These are phyloP conservation scores for Xerocomellus amylosporus DNA, from an alignment of 768 basidiomycete genomes.

Conservation along the genomic window DNA sequence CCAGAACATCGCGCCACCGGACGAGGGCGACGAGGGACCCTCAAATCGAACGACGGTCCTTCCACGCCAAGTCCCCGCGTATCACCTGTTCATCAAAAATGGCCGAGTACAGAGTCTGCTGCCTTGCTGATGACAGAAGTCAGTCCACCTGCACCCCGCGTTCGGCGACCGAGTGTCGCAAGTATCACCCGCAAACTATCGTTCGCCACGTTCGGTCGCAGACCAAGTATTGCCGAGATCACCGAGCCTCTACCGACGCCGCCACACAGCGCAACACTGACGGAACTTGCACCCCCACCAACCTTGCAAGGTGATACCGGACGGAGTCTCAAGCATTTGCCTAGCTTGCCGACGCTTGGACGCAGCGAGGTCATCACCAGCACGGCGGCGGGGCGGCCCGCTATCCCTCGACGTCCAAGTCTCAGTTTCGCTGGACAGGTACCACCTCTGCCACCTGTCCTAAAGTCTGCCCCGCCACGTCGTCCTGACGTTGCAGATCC, in stretches of 20 bases:
- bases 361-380: not conserved
- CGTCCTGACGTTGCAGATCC: conserved; percentile 5
- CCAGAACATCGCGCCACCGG: not conserved
- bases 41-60: conserved; percentile 10
- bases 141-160: conserved; percentile 3
- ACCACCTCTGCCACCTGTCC: not conserved
- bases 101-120: conserved; percentile 24
- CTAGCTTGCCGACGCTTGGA: conserved; percentile 22
- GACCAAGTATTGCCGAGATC: conserved; percentile 24
- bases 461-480: not conserved
- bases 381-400: not conserved
- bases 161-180: conserved; percentile 27
- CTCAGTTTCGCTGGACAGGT: conserved; percentile 1
- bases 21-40: conserved; percentile 11
- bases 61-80: conserved; percentile 22
- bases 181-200: conserved; percentile 34
- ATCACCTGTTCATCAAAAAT: conserved; percentile 18
- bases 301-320: conserved; percentile 9
- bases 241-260: conserved; percentile 18
- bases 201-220: conserved; percentile 28
- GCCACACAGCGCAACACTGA: conserved; percentile 12
- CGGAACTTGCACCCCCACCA: conserved; percentile 19
- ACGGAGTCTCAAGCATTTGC: conserved; percentile 23
- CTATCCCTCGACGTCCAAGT: conserved; percentile 16
- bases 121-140: conserved; percentile 4